Conservation (phyloP, 805 yeast species). For the Starmera caribaea region DNA sequence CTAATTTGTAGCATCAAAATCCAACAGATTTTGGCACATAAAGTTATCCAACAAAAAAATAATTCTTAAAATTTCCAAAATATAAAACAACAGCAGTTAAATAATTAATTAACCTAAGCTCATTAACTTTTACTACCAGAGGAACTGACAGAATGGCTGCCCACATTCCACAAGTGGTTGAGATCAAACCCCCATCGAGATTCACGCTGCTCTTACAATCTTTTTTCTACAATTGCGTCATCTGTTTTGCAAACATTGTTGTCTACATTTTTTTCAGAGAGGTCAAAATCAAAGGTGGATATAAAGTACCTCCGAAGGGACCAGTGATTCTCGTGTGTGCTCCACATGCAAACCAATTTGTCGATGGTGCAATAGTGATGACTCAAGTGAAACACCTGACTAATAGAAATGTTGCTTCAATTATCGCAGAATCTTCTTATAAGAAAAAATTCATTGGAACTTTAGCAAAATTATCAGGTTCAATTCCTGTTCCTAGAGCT, state of each 20-base stretch:
- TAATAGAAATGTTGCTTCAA: slow-evolving; percentile 61
- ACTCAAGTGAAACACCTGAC: slow-evolving; percentile 56
- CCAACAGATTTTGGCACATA: too few species aligned
- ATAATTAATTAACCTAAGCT: too few species aligned
- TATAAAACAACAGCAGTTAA: too few species aligned
- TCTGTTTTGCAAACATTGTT: slow-evolving; percentile 6
- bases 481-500: slow-evolving; percentile 86
- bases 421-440: slow-evolving; percentile 76
- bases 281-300: slow-evolving; percentile 63
- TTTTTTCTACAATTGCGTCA: slow-evolving; percentile 3
- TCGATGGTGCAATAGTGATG: slow-evolving; percentile 72
- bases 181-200: too few species aligned
- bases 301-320: slow-evolving; percentile 46
- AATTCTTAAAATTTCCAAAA: too few species aligned
- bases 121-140: too few species aligned
- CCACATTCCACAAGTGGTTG: too few species aligned
- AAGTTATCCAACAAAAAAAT: too few species aligned
- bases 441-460: slow-evolving; percentile 56
- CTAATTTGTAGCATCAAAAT: too few species aligned
- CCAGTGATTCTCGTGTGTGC: slow-evolving; percentile 76
- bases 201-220: too few species aligned
- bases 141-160: too few species aligned
- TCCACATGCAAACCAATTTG: slow-evolving; percentile 85
- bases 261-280: slow-evolving; percentile 53
- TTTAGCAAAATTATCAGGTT: slow-evolving; percentile 60